Evolutionary conservation across 2,329 filamentous ascomycete species (phyloP).

Genomic region (Sporothrix euskadiensis): DNA sequence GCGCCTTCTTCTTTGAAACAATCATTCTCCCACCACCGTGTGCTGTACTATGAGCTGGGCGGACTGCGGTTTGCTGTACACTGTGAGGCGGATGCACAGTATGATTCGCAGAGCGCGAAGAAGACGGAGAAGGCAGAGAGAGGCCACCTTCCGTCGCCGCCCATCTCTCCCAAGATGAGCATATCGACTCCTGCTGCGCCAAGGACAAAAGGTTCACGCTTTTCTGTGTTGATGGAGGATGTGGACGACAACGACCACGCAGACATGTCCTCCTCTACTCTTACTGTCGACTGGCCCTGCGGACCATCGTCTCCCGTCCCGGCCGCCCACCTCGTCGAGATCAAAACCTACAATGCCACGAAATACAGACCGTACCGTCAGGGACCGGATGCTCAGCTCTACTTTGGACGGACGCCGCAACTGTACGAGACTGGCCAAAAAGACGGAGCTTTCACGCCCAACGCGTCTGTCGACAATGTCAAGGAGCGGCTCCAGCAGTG

Average conservation of each 20-base stretch:
- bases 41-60: constrained; percentile 33
- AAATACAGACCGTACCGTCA: not conserved
- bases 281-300: constrained; percentile 23
- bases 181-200: not conserved
- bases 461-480: not conserved
- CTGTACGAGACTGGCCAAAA: constrained; percentile 31
- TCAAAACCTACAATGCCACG: constrained; percentile 31
- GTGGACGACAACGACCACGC: not conserved
- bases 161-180: not conserved
- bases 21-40: constrained; percentile 34
- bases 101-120: not conserved
- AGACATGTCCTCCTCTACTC: not conserved
- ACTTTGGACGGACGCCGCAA: constrained; percentile 31
- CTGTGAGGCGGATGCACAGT: constrained; percentile 34
- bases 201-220: not conserved
- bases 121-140: not conserved
- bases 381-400: constrained; percentile 32
- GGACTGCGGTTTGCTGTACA: constrained; percentile 32
- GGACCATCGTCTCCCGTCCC: constrained; percentile 27
- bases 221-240: constrained; percentile 11
- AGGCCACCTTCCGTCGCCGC: constrained; percentile 9
- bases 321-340: constrained; percentile 31
- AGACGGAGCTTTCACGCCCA: constrained; percentile 23
- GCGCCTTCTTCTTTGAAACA: constrained; percentile 25
- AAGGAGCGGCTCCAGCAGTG: not conserved